Conservation (phyloP, 179 eudicot species). For the Silene vulgaris region DNA sequence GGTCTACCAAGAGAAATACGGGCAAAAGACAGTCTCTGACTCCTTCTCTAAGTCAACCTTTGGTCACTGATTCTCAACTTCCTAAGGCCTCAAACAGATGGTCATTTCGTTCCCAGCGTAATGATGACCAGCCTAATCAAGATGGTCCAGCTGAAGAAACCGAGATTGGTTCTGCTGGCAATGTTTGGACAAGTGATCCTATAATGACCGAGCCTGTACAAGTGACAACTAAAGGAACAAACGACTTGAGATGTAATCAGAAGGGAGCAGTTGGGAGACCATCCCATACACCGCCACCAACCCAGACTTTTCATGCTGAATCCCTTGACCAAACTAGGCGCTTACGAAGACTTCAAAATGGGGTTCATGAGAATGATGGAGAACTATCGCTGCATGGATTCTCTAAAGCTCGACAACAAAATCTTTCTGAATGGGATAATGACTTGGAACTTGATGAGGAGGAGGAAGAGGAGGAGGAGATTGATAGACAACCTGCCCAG, state of each 20-base stretch:
- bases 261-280: conserved; percentile 20
- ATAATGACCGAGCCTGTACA: conserved; percentile 19
- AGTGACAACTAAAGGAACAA: conserved; percentile 11
- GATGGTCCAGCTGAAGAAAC: conserved; percentile 19
- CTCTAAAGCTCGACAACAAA: conserved; percentile 16
- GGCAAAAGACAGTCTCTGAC: conserved; percentile 2
- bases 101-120: conserved; percentile 17
- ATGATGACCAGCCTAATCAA: conserved; percentile 21
- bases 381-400: conserved; percentile 21
- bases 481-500: conserved; percentile 20
- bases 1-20: conserved; percentile 16
- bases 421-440: conserved; percentile 25
- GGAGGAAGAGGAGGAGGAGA: conserved; percentile 32
- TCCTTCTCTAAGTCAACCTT: conserved; percentile 24
- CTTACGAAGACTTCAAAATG: conserved; percentile 14
- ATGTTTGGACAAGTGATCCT: conserved; percentile 24
- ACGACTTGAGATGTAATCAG: conserved; percentile 21
- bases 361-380: conserved; percentile 22
- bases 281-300: conserved; percentile 17
- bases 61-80: conserved; percentile 11
- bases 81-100: conserved; percentile 15
- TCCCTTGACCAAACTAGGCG: conserved; percentile 23
- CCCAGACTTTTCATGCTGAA: conserved; percentile 9
- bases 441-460: conserved; percentile 29
- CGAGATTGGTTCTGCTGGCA: conserved; percentile 20